Base-by-base conservation (phyloP, 306 rosid genomes). In the Carpinus viminea region DNA sequence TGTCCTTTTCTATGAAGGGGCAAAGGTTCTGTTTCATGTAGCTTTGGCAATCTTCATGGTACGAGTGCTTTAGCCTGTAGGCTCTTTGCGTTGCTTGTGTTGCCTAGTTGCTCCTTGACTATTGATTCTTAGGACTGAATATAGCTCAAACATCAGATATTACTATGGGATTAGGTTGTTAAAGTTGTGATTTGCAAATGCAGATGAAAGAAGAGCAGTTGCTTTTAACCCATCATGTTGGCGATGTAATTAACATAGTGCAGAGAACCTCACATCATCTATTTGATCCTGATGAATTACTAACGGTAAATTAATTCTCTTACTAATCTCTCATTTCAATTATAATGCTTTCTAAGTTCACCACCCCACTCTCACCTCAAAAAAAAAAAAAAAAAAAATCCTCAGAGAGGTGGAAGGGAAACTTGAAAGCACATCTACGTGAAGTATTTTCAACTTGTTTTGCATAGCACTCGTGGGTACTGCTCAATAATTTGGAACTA, bases 31-130 rank as follows among this genome's bases (percentile, higher is more conserved):
- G 73, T 89, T 96, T 81, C 94, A 96, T 26, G 97, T 90, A 52
- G 99, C 99, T 70, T 83, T 96, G 86, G 98, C 99, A 72, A 84
- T 96, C 75, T 96, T 96, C 76, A 96, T 91, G 98, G 99, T 96
- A 87, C 75, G 8, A 50, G 20, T 50, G 28, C 55, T 73, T 24
- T 54, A 26, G 41, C 55, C 36, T 59, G 70, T 75, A 5, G 76
- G 64, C 52, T 74, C 70, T 64, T 73, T 38, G 62, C n/a, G 1
- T 50, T 65, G 64, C 15, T 70, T 48, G 4, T 61, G 16, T 21
- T 41, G 11, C 43, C 36, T 41, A 2, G 8, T 60, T 70, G 48
- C 17, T 43, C n/a, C 52, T 51, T 41, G 41, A 52, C 9, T 64
- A 7, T 54, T 20, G 8, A 47, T 72, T 61, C 18, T 55, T 47